Base-by-base conservation (phyloP, 2,329 filamentous ascomycete genomes). In the Apiospora phragmitis region DNA sequence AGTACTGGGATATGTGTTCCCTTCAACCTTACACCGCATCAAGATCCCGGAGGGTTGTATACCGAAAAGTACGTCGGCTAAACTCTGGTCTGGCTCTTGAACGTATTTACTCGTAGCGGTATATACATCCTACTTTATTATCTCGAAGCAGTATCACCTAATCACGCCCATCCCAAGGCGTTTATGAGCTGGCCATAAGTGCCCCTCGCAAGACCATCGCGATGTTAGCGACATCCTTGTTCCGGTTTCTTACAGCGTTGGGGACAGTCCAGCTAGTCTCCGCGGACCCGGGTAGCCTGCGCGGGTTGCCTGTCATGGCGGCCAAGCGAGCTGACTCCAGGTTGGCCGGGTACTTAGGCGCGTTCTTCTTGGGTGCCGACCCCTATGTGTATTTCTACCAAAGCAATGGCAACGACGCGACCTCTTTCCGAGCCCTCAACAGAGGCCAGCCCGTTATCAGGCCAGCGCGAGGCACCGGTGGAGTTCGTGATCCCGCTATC, bases 301-400 rank as follows among this genome's bases (percentile, higher is more conserved):
- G n/a, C 38, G 11, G 18, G 4, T 1, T 16, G 12, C n/a, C 38
- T 21, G 0, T 29, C n/a, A 1, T 12, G 3, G 4, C 16, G 16
- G 71, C 76, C 51, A 67, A 77, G 74, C 74, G 81, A 74, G 76
- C 81, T 47, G 77, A 84, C 59, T 18, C 83, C 0, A 82, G 78
- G 68, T 77, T 87, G 2, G 84, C 83, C 0, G 85, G 86, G 2
- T 89, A 88, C 75, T 78, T 89, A 1, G 86, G 85, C 2, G 85
- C 84, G 11, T 87, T 88, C 76, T 89, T 89, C 75, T 82, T 88
- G 4, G 86, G 87, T 6, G 81, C 85, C 38, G 85, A 86, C 45
- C 86, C 86, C 0, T 85, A 83, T 68, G 83, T 88, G 2, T 88
- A 88, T 75, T 85, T 87, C 71, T 87, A 88, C 74, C 80, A 86